These are phyloP conservation scores for Aspergillus flavus DNA, from an alignment of 2,329 filamentous ascomycete genomes.

Conservation along the genomic window DNA sequence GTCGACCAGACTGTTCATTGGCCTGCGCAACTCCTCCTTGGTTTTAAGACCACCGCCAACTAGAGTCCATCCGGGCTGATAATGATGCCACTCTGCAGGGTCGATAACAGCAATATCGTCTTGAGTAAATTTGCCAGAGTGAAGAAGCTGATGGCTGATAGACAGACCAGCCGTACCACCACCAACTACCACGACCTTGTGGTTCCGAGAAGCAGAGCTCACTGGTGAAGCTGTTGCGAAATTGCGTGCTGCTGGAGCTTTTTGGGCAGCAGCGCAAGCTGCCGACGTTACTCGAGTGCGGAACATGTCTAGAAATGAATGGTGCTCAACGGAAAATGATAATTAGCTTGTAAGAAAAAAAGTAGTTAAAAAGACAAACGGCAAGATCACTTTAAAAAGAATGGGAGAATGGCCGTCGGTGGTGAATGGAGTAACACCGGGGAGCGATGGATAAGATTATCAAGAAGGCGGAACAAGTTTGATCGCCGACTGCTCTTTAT, in stretches of 20 bases:
- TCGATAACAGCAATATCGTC: constrained; percentile 68
- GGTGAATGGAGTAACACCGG: neutral
- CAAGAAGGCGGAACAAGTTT: neutral
- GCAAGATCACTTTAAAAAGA: neutral
- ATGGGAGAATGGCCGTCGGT: neutral
- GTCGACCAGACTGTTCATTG: constrained; percentile 57
- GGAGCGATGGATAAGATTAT: neutral
- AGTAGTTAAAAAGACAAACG: neutral
- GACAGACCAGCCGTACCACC: constrained; percentile 67
- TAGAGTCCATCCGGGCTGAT: constrained; percentile 71
- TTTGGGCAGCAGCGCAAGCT: constrained; percentile 22
- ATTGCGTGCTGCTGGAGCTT: constrained; percentile 10
- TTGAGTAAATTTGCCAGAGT: constrained; percentile 56
- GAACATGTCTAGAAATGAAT: constrained; percentile 25
- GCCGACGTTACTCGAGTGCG: constrained; percentile 26
- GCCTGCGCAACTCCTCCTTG: constrained; percentile 59
- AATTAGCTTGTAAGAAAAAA: neutral
- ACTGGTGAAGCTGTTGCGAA: constrained; percentile 40
- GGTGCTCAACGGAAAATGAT: neutral
- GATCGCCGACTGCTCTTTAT: constrained; percentile 3
- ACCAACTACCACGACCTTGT: constrained; percentile 69
- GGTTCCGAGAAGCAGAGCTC: constrained; percentile 45
- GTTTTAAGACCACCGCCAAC: constrained; percentile 68
- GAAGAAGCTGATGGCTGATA: constrained; percentile 69
- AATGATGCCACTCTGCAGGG: constrained; percentile 65